Evolutionary conservation across 2,329 filamentous ascomycete genomes (phyloP).

Genomic region (Aspergillus latus): DNA sequence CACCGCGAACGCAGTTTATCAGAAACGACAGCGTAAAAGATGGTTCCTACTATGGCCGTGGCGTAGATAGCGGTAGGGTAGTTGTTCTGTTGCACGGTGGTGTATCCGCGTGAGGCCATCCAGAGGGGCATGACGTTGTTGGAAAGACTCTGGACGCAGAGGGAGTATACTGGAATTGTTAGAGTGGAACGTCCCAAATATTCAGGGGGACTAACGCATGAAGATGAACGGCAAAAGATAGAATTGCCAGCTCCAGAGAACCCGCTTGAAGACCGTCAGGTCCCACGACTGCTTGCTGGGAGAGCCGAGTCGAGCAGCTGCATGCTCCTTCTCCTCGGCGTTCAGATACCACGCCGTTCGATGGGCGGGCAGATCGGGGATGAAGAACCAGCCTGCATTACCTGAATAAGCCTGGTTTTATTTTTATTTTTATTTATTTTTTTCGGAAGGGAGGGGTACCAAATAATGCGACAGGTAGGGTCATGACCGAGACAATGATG

Average conservation of each 20-base stretch:
- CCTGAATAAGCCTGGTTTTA: slow-evolving; percentile 11
- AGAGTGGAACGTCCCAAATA: not conserved
- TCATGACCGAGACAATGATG: slow-evolving; percentile 46
- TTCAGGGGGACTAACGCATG: slow-evolving; percentile 41
- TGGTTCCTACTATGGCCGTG: slow-evolving; percentile 44
- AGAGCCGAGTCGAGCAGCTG: slow-evolving; percentile 39
- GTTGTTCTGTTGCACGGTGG: slow-evolving; percentile 47
- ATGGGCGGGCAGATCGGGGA: slow-evolving; percentile 46
- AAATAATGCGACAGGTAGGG: slow-evolving; percentile 44
- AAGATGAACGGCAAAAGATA: slow-evolving; percentile 48
- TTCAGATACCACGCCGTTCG: slow-evolving; percentile 44
- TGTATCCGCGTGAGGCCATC: slow-evolving; percentile 49
- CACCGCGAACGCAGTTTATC: slow-evolving; percentile 47
- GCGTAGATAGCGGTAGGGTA: slow-evolving; percentile 47
- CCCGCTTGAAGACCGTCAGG: slow-evolving; percentile 33
- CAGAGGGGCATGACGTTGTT: slow-evolving; percentile 50
- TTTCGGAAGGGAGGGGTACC: slow-evolving; percentile 24
- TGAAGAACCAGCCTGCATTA: slow-evolving; percentile 42
- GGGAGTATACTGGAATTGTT: slow-evolving; percentile 40
- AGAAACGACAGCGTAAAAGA: slow-evolving; percentile 45
- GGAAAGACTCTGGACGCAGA: slow-evolving; percentile 44
- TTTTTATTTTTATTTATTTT: not conserved
- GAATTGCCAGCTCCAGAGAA: slow-evolving; percentile 48
- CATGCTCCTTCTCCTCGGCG: slow-evolving; percentile 35
- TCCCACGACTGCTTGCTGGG: slow-evolving; percentile 30